Evolutionary conservation across 495 filamentous ascomycete species (phyloP).

Genomic region (Stereocaulon alpinum): DNA sequence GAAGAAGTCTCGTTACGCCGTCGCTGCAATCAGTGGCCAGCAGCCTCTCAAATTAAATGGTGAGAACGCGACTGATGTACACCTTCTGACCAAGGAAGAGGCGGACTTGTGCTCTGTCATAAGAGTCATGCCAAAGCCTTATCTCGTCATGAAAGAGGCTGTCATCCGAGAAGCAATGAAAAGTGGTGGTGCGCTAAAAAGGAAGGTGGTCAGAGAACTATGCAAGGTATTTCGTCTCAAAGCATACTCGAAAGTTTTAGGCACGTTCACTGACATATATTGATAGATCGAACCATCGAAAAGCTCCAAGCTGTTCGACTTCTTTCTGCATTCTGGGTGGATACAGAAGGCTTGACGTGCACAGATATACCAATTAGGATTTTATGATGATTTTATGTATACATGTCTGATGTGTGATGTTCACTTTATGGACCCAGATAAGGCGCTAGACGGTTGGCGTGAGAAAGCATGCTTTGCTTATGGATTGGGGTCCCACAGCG

Average conservation of each 20-base stretch:
- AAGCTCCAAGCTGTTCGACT: conserved; percentile 71
- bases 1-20: conserved; percentile 35
- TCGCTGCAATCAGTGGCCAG: conserved; percentile 43
- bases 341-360: conserved; percentile 53
- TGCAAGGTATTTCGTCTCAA: conserved; percentile 41
- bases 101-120: conserved; percentile 72
- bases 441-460: background rate
- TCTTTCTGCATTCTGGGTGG: conserved; percentile 89
- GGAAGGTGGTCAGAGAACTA: conserved; percentile 70
- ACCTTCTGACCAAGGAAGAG: conserved; percentile 79
- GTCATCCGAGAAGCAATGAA: conserved; percentile 82
- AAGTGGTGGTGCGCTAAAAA: conserved; percentile 76
- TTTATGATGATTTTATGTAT: background rate
- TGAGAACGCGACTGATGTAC: conserved; percentile 71
- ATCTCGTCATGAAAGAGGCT: conserved; percentile 84
- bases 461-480: too few relatives aligned
- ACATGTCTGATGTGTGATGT: background rate
- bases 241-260: background rate
- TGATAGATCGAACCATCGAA: conserved; percentile 54
- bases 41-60: conserved; percentile 58
- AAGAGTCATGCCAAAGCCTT: conserved; percentile 82
- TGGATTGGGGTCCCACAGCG: background rate
- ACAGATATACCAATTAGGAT: background rate
- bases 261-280: conserved; percentile 8
- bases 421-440: background rate